Conservation (phyloP, 441 rosid genomes). For the Gossypium davidsonii region DNA sequence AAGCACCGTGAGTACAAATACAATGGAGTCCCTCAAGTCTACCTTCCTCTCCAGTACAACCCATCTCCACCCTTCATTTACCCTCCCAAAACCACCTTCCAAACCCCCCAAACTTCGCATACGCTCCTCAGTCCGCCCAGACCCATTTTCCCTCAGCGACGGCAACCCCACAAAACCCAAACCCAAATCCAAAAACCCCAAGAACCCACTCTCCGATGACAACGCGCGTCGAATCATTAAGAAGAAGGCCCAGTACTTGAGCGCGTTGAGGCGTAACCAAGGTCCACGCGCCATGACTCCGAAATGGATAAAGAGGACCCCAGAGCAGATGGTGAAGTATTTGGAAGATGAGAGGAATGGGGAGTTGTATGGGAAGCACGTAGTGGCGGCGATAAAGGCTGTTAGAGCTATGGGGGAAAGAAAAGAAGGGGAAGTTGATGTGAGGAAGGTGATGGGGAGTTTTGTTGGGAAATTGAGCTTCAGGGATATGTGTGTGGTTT, state of each 20-base stretch:
- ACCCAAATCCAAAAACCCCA: constrained; percentile 56
- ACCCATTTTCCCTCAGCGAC: constrained; percentile 87
- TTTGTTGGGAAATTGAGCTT: constrained; percentile 70
- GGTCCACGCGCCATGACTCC: constrained; percentile 70
- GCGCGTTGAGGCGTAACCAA: constrained; percentile 67
- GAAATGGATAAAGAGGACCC: constrained; percentile 78
- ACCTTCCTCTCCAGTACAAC: constrained; percentile 32
- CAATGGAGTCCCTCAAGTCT: constrained; percentile 29
- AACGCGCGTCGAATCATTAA: constrained; percentile 81
- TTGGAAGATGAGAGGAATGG: constrained; percentile 70
- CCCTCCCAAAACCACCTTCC: constrained; percentile 19
- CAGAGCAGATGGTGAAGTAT: constrained; percentile 86
- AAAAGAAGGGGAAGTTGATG: constrained; percentile 43
- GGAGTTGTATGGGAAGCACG: constrained; percentile 74
- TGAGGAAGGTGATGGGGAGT: constrained; percentile 66
- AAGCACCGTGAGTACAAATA: not conserved
- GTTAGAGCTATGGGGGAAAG: constrained; percentile 51
- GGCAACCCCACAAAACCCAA: constrained; percentile 56
- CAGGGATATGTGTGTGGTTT: constrained; percentile 84
- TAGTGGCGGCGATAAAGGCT: constrained; percentile 69
- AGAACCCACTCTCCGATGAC: constrained; percentile 72
- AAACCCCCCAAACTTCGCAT: constrained; percentile 20
- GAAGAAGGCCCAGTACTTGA: constrained; percentile 58
- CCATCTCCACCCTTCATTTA: constrained; percentile 21
- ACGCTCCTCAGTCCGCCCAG: constrained; percentile 42